These are phyloP conservation scores for Fusarium kyushuense DNA, from an alignment of 2,329 filamentous ascomycete genomes.

Conservation along the genomic window DNA sequence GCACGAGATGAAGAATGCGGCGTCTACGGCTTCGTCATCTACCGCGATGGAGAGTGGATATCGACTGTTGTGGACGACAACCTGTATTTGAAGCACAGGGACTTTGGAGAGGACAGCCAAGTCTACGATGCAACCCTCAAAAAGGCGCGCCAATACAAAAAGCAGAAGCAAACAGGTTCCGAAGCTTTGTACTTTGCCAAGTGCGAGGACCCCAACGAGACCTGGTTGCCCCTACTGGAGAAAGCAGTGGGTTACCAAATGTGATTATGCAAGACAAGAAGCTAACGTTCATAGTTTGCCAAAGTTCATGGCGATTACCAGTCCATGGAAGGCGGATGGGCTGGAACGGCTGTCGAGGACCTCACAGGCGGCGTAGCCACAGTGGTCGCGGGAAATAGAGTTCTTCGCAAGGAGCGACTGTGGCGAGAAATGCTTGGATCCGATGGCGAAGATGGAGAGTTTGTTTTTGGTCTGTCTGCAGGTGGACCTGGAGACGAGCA, in stretches of 20 bases:
- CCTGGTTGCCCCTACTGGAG: constrained; percentile 79
- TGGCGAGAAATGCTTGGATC: constrained; percentile 76
- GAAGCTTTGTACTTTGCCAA: constrained; percentile 77
- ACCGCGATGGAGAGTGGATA: constrained; percentile 78
- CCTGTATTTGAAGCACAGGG: constrained; percentile 48
- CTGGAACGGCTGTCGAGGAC: constrained; percentile 64
- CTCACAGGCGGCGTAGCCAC: constrained; percentile 68
- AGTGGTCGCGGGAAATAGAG: constrained; percentile 66
- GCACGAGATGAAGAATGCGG: constrained; percentile 74
- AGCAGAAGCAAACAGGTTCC: constrained; percentile 74
- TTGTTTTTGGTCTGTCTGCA: constrained; percentile 65
- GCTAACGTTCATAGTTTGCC: constrained; percentile 63
- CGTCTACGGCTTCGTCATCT: constrained; percentile 80
- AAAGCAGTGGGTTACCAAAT: constrained; percentile 63
- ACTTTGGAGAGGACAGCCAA: constrained; percentile 57
- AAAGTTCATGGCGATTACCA: constrained; percentile 80
- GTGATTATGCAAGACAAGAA: accelerated
- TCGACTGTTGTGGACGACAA: constrained; percentile 80
- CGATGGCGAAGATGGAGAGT: constrained; percentile 75
- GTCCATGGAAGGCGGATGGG: constrained; percentile 74
- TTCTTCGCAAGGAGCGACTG: constrained; percentile 75
- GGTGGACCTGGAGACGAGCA: constrained; percentile 43
- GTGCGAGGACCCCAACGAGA: constrained; percentile 77
- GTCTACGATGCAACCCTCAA: constrained; percentile 58
- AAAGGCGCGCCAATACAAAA: constrained; percentile 71